Evolutionary conservation across 805 yeast genomes (phyloP).

Genomic region (Komagataella phaffii): DNA sequence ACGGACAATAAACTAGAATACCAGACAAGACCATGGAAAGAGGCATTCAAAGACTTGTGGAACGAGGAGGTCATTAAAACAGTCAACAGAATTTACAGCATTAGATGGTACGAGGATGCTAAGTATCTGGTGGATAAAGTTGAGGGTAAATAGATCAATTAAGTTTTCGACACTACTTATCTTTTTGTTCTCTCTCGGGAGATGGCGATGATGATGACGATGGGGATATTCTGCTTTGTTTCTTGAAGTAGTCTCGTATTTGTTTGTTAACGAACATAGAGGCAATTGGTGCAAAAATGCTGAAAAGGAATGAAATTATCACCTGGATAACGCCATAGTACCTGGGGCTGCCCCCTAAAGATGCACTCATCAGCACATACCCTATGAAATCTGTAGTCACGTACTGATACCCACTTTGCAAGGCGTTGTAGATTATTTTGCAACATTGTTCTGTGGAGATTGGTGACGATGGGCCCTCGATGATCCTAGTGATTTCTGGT

Average conservation of each 20-base stretch:
- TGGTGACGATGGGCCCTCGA: conserved; percentile 78
- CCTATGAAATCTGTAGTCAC: conserved; percentile 78
- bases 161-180: neutral
- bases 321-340: conserved; percentile 39
- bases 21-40: conserved; percentile 31
- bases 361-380: conserved; percentile 59
- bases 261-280: conserved; percentile 36
- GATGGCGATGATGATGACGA: neutral
- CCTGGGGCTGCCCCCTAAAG: conserved; percentile 62
- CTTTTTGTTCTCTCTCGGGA: neutral
- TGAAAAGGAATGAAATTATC: conserved; percentile 31
- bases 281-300: conserved; percentile 48
- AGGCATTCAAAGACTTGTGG: conserved; percentile 71
- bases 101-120: conserved; percentile 32
- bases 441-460: conserved; percentile 60
- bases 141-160: neutral
- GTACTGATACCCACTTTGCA: conserved; percentile 56
- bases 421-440: conserved; percentile 34
- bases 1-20: conserved; percentile 32
- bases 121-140: conserved; percentile 21
- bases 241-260: conserved; percentile 33
- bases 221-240: conserved; percentile 5
- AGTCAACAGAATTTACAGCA: conserved; percentile 49
- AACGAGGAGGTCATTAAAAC: conserved; percentile 53
- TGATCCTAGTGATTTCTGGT: conserved; percentile 66